Conservation (phyloP, 1,139 yeast species). For the Magnusiomyces sp. region DNA sequence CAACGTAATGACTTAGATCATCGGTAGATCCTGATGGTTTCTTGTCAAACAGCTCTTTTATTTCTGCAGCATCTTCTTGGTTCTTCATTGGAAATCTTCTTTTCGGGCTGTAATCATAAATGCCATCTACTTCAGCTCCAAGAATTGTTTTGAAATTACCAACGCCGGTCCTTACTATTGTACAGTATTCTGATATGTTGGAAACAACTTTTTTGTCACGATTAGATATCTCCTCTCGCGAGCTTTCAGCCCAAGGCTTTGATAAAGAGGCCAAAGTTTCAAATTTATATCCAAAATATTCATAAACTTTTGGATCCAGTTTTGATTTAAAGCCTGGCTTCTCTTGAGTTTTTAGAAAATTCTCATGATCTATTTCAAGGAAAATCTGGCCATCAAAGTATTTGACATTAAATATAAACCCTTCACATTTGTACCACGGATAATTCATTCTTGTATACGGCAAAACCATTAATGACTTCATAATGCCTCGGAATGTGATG, state of each 20-base stretch:
- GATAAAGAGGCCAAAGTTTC: constrained; percentile 70
- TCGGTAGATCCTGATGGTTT: constrained; percentile 21
- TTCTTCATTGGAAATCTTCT: constrained; percentile 24
- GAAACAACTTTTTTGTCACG: constrained; percentile 49
- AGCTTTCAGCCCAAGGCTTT: constrained; percentile 63
- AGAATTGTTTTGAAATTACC: constrained; percentile 61
- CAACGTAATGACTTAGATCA: constrained; percentile 68
- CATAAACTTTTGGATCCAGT: constrained; percentile 15
- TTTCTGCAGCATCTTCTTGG: constrained; percentile 8
- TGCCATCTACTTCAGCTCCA: constrained; percentile 91
- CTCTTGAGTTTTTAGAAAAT: constrained; percentile 15
- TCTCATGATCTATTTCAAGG: constrained; percentile 51
- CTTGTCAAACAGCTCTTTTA: constrained; percentile 1
- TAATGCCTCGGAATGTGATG: constrained; percentile 75
- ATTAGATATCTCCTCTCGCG: constrained; percentile 58
- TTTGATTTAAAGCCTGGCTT: background rate
- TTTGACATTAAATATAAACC: constrained; percentile 54
- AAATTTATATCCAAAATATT: constrained; percentile 57
- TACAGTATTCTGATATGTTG: constrained; percentile 67
- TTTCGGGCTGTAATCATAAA: constrained; percentile 67
- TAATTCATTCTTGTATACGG: no score
- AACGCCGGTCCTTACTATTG: constrained; percentile 75
- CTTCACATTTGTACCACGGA: constrained; percentile 42
- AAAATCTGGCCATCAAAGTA: constrained; percentile 81
- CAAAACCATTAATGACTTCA: constrained; percentile 55